Evolutionary conservation across 345 rosid species (phyloP).

Genomic region (Eucalyptus curtisii): DNA sequence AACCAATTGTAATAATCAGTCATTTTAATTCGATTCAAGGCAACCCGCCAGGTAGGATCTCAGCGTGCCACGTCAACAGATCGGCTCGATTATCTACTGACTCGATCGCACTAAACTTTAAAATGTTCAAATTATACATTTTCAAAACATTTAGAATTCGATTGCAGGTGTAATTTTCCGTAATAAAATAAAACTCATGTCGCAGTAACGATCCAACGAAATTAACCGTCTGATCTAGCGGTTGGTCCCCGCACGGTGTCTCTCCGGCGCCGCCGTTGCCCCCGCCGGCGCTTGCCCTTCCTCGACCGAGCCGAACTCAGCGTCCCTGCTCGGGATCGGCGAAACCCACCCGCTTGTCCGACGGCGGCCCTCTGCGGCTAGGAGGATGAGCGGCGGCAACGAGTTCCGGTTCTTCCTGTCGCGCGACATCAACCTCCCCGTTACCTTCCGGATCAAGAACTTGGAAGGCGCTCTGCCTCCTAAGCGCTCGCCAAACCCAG

Average conservation of each 20-base stretch:
- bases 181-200: background rate
- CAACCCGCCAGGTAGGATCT: background rate
- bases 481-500: constrained; percentile 13
- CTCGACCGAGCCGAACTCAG: background rate
- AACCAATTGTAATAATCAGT: too few relatives aligned
- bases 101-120: background rate
- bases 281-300: background rate
- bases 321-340: background rate
- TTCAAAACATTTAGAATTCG: background rate
- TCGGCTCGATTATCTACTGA: background rate
- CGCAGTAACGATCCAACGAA: background rate
- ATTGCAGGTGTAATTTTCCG: fast-evolving
- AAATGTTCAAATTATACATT: background rate
- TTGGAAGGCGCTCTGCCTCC: constrained; percentile 65
- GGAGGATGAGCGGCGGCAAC: constrained; percentile 44
- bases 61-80: background rate
- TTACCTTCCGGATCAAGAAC: constrained; percentile 78
- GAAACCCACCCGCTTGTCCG: background rate
- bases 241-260: background rate
- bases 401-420: constrained; percentile 96
- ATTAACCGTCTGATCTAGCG: background rate
- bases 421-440: constrained; percentile 84
- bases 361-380: background rate
- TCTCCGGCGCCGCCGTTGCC: background rate
- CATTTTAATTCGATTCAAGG: background rate